Percentiles rank a stretch among this genome's conserved stretches.
Evolutionary conservation across 352 stramenopile genomes (phyloP).

Genomic region (Phytophthora brassicae): DNA sequence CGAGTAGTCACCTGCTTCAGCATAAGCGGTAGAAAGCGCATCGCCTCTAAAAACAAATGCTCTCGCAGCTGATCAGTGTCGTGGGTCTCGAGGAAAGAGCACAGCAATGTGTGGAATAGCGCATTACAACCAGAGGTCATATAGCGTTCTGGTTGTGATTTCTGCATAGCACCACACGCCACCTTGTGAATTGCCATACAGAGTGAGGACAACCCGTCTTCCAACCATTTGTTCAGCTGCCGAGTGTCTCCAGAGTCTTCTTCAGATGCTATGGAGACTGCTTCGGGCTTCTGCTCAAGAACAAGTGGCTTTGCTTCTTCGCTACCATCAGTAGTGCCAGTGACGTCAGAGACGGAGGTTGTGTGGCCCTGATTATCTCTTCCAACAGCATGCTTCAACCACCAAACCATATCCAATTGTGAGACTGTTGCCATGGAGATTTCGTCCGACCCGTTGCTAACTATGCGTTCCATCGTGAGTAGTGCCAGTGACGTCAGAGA

Average conservation of each 20-base stretch:
- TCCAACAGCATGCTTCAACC: constrained; percentile 43
- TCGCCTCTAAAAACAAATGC: constrained; percentile 65
- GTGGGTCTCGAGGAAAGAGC: constrained; percentile 64
- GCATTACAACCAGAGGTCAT: constrained; percentile 73
- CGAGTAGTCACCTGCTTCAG: constrained; percentile 50
- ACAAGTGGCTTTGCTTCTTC: constrained; percentile 24
- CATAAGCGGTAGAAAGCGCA: constrained; percentile 79
- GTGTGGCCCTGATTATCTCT: constrained; percentile 6
- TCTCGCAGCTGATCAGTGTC: constrained; percentile 67
- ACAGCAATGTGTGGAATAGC: constrained; percentile 80
- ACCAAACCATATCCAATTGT: constrained; percentile 44
- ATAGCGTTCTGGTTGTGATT: constrained; percentile 81
- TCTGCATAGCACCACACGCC: constrained; percentile 79
- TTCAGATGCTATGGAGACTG: constrained; percentile 6
- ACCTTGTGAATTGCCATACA: constrained; percentile 88
- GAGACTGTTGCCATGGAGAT: constrained; percentile 18
- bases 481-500: constrained; percentile 2
- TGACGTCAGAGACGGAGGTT: not conserved
- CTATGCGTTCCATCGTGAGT: constrained; percentile 22
- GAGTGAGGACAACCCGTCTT: constrained; percentile 68
- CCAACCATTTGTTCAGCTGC: constrained; percentile 55
- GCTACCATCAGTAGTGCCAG: constrained; percentile 17
- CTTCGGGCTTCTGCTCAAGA: constrained; percentile 39
- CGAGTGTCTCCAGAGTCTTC: constrained; percentile 23
- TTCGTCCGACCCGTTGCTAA: constrained; percentile 10